Evolutionary conservation across 441 rosid species (phyloP), one percentile per base, ranked within the genome.

Genomic region (Aleurites moluccanus): DNA sequence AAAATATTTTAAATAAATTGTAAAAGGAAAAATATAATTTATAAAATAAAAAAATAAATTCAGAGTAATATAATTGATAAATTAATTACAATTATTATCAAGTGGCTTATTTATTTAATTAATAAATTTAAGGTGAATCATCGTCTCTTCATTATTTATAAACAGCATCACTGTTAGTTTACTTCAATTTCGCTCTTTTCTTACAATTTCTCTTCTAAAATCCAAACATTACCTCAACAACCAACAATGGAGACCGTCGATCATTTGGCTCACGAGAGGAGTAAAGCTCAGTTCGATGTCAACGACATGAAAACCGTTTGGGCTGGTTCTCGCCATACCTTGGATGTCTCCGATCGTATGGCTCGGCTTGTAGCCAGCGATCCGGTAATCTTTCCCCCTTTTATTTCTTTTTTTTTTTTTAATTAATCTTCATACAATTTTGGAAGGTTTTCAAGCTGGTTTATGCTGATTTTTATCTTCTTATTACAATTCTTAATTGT

Each of bases 251-350:
- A 82, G 35, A 91, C 81, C 35, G 83, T 85, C 18, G 98, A 93
- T 82, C 82, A 87, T 75, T 81, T 87, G 33, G 92, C 87, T 16
- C 83, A 76, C 20, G 98, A 95, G 89, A 87, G 97, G 80, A 86
- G 62, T 83, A 90, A 77, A 82, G 91, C 92, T 0, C 84, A 87
- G 80, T 91, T 95, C 79, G 93, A 91, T 55, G 95, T 91, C 56
- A 91, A 91, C 6, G 89, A 86, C 63, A 90, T 95, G 97, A 95
- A 95, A 87, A 76, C 93, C 87, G 90, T 88, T 63, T 95, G 98
- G 98, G 97, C 92, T 27, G 95, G 99, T 56, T 95, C 99, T n/a
- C 92, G 84, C 73, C 92, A 86, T 52, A 89, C 83, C 81, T 85
- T 85, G 42, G 90, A 95, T 72, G 81, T 90, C 83, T 83, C 92